phyloP scores from a whole-genome alignment of 208 protist genomes.

The Porcisia deanei region DNA sequence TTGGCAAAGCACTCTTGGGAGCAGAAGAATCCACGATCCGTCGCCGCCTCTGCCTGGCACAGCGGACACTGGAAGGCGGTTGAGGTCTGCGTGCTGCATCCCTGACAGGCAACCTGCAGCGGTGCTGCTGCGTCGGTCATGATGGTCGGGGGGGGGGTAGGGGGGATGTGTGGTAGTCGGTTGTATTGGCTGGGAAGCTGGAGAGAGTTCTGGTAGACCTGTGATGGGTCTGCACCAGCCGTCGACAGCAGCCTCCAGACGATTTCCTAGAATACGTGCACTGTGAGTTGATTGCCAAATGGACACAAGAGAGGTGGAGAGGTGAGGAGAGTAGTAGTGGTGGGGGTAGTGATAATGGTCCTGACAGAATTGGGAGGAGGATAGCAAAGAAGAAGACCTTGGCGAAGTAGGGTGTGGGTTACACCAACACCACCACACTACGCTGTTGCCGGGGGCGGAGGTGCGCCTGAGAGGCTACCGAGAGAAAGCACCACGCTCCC shows the following conservation, averaged over 20 bases:
- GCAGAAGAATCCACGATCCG: conserved; percentile 81
- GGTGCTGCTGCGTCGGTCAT: neutral
- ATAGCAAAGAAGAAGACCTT: no score
- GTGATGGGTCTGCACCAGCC: neutral
- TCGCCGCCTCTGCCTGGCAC: conserved; percentile 70
- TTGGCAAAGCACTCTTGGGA: conserved; percentile 80
- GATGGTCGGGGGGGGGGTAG: neutral
- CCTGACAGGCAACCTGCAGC: conserved; percentile 42
- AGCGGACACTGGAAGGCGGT: conserved; percentile 80
- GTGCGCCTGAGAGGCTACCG: neutral
- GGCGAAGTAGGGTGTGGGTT: no score
- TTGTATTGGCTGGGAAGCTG: neutral
- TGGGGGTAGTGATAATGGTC: no score
- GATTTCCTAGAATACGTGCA: no score
- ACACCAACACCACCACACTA: no score
- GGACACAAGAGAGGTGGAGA: neutral
- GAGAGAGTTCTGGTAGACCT: neutral
- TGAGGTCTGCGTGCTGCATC: conserved; percentile 48
- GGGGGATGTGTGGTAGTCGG: neutral
- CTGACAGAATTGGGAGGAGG: no score
- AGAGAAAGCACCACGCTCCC: neutral
- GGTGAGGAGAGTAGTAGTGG: neutral
- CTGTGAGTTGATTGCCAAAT: neutral
- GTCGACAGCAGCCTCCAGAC: neutral
- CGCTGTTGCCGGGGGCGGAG: neutral